Evolutionary conservation across 1,139 yeast genomes (phyloP).

Genomic region (Pichia sp.): DNA sequence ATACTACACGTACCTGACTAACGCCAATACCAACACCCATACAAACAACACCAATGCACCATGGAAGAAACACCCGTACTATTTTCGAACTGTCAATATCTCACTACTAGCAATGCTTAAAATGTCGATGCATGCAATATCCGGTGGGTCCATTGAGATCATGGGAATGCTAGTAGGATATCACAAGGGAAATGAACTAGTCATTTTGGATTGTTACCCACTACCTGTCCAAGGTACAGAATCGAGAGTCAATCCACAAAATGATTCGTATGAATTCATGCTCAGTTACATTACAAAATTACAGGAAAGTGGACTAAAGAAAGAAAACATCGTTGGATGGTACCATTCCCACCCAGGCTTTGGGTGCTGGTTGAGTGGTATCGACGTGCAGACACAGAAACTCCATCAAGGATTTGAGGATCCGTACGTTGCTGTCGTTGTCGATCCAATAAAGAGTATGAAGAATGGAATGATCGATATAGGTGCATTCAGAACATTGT

Average conservation of each 20-base stretch:
- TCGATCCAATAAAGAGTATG: conserved; percentile 76
- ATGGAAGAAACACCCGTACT: conserved; percentile 52
- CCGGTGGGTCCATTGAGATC: conserved; percentile 88
- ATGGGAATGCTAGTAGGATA: conserved; percentile 96
- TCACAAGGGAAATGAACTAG: conserved; percentile 53
- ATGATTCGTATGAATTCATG: conserved; percentile 95
- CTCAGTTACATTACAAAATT: conserved; percentile 67
- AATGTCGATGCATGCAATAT: conserved; percentile 79
- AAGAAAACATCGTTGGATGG: conserved; percentile 84
- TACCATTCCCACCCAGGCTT: conserved; percentile 98
- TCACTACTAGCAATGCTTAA: conserved; percentile 76
- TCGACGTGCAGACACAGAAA: conserved; percentile 85
- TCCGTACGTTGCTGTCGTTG: conserved; percentile 85
- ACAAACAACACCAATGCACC: conserved; percentile 32
- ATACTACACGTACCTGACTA: neutral
- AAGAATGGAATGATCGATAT: conserved; percentile 72
- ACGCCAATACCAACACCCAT: neutral
- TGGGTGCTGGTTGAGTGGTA: conserved; percentile 92
- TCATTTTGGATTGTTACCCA: conserved; percentile 80
- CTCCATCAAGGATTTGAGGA: conserved; percentile 88
- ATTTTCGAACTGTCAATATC: conserved; percentile 64
- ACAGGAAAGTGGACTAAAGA: conserved; percentile 50
- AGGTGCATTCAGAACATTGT: conserved; percentile 85
- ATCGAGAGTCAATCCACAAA: conserved; percentile 91
- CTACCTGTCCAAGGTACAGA: conserved; percentile 97